Evolutionary conservation across 495 filamentous ascomycete genomes (phyloP), one percentile per base, ranked within the genome.

Genomic region (Penicillium atrosanguineum): DNA sequence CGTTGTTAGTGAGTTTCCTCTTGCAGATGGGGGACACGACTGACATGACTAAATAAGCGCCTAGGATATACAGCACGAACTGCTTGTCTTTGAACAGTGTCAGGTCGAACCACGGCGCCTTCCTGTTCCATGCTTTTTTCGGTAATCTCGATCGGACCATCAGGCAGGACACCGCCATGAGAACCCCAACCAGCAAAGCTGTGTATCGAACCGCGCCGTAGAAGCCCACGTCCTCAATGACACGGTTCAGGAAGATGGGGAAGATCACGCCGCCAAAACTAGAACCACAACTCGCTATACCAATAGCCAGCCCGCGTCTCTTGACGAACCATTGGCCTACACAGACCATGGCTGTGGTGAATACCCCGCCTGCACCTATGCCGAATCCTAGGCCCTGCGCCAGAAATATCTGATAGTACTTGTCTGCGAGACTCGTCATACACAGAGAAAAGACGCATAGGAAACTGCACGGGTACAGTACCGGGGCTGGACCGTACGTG

Each of bases 311-410:
- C n/a, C 64, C 56, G 0, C 67, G 62, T 36, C 59, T 78, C 14
- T 54, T 50, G 15, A 76, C 68, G 75, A 92, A 91, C 69, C 70
- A 72, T 37, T 67, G 67, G 4, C 63, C 59, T 7, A 61, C 61
- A 21, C 61, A 70, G 15, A 70, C 52, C 29, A 71, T 48, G 0
- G 56, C 39, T 3, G 60, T 38, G 2, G 64, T 64, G 48, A 69
- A 73, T 1, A 72, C 48, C 6, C 62, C 69, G 2, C 48, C 69
- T 19, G 64, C 61, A 20, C 64, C 67, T 9, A 68, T 46, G 8
- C 67, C 69, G 46, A 61, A 62, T 8, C 40, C 43, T 3, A 70
- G 23, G 4, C 69, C 67, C 42, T 69, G 67, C 5, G 64, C 57
- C 1, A 69, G 55, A 19, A 69, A 50, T 6, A 72, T 54, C 40